Base-by-base conservation (phyloP, 148 eudicot genomes). In the Rhododendron vialii region DNA sequence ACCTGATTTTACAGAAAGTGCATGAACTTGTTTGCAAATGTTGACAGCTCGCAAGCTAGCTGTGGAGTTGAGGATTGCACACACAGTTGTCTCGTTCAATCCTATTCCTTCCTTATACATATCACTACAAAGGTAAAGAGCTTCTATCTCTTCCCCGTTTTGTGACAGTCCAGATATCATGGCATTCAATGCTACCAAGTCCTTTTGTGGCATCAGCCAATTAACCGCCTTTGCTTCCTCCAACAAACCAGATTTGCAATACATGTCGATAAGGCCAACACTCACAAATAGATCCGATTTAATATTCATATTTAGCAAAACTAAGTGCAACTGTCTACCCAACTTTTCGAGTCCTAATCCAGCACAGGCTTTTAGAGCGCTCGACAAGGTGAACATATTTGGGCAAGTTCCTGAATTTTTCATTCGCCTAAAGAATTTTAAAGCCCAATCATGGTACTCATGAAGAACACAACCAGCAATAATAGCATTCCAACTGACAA, bases 241-340 rank as follows among this genome's bases (percentile, higher is more conserved):
- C 88, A 92, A 76, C 11, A 89, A 88, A 26, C 85, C 86, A 82
- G 93, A 93, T 88, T 95, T 95, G 88, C 88, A 89, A 84, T 95
- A 95, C 94, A 95, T 93, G 86, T 93, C 95, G 55, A 95, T 86
- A 43, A 95, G 91, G 36, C 95, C 95, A 83, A 92, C 94, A 81
- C 88, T 86, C 7, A 90, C 86, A 88, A 91, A 94, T 1, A 87
- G 79, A 88, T 95, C 98, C 48, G 87, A 85, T 81, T 89, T 83
- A 55, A 73, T 82, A 61, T 92, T 94, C 88, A 87, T 92, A 85
- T 94, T 93, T 79, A 92, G 83, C 88, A 94, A 86, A 61, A 85
- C 84, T 7, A 94, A 90, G 82, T 96, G 98, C 50, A 96, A 88
- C 87, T 94, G 94, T 87, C 83, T 86, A 38, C 98, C 98, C 85